Base-by-base conservation (phyloP, 495 filamentous ascomycete genomes). In the Cercophora scortea region DNA sequence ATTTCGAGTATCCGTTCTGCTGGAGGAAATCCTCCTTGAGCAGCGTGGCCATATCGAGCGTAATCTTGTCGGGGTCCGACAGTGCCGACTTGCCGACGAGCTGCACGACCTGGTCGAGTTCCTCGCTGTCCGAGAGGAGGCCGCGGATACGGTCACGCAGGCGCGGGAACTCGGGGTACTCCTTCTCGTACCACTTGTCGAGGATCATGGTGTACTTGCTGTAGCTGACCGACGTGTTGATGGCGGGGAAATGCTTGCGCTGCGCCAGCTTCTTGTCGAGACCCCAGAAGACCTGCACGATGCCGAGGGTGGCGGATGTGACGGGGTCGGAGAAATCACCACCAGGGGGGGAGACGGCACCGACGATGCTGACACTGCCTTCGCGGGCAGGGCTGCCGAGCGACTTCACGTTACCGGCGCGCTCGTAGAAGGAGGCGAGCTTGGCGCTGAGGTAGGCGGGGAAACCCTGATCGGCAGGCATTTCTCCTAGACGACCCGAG, bases 241-340 rank as follows among this genome's bases (percentile, higher is more conserved):
- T 88, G 39, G 91, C 96, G 2, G 93, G 93, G 79, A 99, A 99
- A 74, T 99, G 93, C 74, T 99, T 99, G 53, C 93, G 85, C 68
- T 99, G 93, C 17, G 93, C 93, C 49, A 99, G 83, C 74, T 96
- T 96, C 83, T 99, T 97, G 75, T 99, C 93, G 34, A 98, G 78
- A 77, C 93, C 94, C 93, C 93, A 99, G 78, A 99, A 97, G 53
- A 99, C 93, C 62, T 99, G 93, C 61, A 97, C 94, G 66, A 99
- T 99, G 83, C 88, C 82, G 17, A 99, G 83, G 7, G 94, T 99
- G 65, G 86, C 84, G 58, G 80, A 88, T 12, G 94, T 99, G 66
- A 99, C 94, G 17, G 93, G 93, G 72, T 99, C 93, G 43, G 93
- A 96, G 81, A 96, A 99, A 77, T 99, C 93, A 79, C 94, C 93